Base-by-base conservation (phyloP, 2,329 filamentous ascomycete species). In the Cladosporium sp. region DNA sequence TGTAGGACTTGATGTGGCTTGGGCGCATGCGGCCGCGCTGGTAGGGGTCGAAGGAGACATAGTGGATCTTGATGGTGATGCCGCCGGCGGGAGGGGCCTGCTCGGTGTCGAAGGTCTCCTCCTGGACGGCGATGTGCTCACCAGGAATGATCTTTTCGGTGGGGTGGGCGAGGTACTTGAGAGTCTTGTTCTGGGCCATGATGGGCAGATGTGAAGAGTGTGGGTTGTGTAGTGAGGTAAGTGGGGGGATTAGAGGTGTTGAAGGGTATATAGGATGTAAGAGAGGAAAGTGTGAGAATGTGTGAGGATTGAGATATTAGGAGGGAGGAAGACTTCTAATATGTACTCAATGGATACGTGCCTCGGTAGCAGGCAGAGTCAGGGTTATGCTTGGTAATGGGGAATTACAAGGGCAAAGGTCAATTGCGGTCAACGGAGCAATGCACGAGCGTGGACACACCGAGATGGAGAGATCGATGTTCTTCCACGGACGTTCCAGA, bases 21-120 rank as follows among this genome's bases (percentile, higher is more conserved):
- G 76, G 70, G 43, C 88, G 84, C 86, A 95, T 91, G 59, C 82
- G 80, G 54, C 86, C 86, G 51, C 90, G 86, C 75, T 88, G 82
- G 74, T 95, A 95, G 2, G 89, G 89, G 69, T 95, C 89, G 71
- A 86, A 86, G 36, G 87, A 91, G 57, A 83, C 76, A 68, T 86
- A 89, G 62, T 85, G 79, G 60, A 86, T 80, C 72, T 89, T 80
- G 57, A 85, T 71, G 27, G 81, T 80, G 43, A 95, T 68, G 36
- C 89, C 84, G 56, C 86, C 85, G 39, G 82, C 77, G 22, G 72
- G 70, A 42, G 83, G 78, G 4, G 79, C 66, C 44, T 79, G 74
- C 19, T 82, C 71, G 58, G 84, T 70, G 65, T 93, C 87, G 79
- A 91, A 83, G 17, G 80, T 76, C 53, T 79, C 78, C 57, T 78